Base-by-base conservation (phyloP, 805 yeast species). In the Ogataea pilisensis region DNA sequence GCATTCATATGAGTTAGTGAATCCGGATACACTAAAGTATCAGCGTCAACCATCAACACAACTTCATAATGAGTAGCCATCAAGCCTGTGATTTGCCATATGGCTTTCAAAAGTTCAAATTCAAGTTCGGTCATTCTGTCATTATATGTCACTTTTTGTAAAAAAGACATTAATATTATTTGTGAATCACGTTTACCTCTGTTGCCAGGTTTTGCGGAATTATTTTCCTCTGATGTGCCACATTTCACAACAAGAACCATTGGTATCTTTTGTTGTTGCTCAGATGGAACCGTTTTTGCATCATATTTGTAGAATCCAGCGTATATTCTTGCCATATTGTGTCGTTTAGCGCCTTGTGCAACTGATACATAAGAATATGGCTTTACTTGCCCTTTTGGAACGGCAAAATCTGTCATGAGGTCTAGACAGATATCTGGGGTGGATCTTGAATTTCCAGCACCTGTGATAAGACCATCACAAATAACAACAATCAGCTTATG, bases 121-220 rank as follows among this genome's bases (percentile, higher is more conserved):
- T 90, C 96, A 43, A 89, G 75, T 50, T 83, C 86, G 0, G 96
- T 82, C 96, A 89, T 89, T 72, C 96, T 80, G 62, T 90, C 97
- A 62, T 89, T 90, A 63, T 86, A 88, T 53, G 90, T 86, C 16
- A 89, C 75, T 53, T 80, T 82, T 64, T 89, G 96, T 55, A 89
- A 71, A 63, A 89, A 89, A 0, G 91, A 81, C 96, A 89, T 89
- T 53, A 89, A 69, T 46, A 89, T 82, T 44, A 89, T 81, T 62
- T 89, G 97, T 18, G 96, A 86, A 59, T 89, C 97, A 67, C 97
- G 85, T 63, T 89, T 89, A 65, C 97, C 97, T 72, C 97, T 81
- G 61, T 89, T 89, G 51, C 97, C 97, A 4, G 96, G 95, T 57
- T 81, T 82, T 2, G 81, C 69, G 4, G 82, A 70, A 12, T 73